phyloP scores from a whole-genome alignment of 1,284 basidiomycete genomes.

The Vanrija sp. region DNA sequence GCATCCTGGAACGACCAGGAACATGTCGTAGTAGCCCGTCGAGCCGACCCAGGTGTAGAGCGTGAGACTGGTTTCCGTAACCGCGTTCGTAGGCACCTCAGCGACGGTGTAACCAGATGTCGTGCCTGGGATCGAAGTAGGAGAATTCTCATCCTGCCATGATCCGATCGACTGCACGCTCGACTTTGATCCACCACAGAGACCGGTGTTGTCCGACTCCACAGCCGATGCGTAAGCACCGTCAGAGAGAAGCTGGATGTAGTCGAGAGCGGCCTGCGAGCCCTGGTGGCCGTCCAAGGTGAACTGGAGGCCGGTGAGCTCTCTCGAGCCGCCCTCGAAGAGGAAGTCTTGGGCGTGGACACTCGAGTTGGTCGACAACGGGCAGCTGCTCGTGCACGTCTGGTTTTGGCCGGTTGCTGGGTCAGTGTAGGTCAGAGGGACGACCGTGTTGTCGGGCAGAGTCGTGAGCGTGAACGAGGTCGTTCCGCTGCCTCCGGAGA shows the following conservation, averaged over 20 bases:
- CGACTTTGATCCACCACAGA: slow-evolving; percentile 10
- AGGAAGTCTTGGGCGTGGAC: slow-evolving; percentile 62
- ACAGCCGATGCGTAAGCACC: slow-evolving; percentile 52
- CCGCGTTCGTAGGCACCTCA: slow-evolving; percentile 54
- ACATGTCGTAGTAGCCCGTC: slow-evolving; percentile 78
- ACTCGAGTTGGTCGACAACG: slow-evolving; percentile 66
- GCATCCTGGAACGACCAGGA: slow-evolving; percentile 84
- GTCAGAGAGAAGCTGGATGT: slow-evolving; percentile 83
- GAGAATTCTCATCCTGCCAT: slow-evolving; percentile 63
- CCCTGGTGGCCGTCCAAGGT: slow-evolving; percentile 74
- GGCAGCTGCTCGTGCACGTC: slow-evolving; percentile 68
- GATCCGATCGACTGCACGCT: slow-evolving; percentile 56
- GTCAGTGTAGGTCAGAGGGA: slow-evolving; percentile 72
- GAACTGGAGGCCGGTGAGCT: slow-evolving; percentile 64
- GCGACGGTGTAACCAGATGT: slow-evolving; percentile 69
- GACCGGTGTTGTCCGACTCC: slow-evolving; percentile 52
- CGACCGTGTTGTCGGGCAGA: slow-evolving; percentile 80
- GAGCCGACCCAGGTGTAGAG: slow-evolving; percentile 88
- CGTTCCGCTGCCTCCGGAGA: slow-evolving; percentile 72
- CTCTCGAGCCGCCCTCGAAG: slow-evolving; percentile 63
- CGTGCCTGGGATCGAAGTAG: slow-evolving; percentile 74
- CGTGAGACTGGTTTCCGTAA: slow-evolving; percentile 68
- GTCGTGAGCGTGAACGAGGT: slow-evolving; percentile 78
- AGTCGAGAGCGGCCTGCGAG: slow-evolving; percentile 72
- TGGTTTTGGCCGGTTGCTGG: slow-evolving; percentile 65